Conservation (phyloP, 257 asterid species). For the Plantago major region DNA sequence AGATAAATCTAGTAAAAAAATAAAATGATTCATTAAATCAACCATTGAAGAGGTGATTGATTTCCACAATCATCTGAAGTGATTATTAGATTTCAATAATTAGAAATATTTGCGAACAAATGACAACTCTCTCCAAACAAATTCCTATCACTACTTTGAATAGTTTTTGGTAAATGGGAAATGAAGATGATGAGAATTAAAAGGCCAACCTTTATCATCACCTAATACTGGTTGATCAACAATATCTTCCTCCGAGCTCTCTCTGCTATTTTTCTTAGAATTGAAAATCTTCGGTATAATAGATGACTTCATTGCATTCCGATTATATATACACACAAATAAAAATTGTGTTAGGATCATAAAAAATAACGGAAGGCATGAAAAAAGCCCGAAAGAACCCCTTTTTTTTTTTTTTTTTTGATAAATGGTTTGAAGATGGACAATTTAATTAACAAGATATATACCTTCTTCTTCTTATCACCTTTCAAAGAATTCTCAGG, state of each 20-base stretch:
- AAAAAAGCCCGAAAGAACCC: not conserved
- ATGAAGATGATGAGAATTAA: too few relatives aligned
- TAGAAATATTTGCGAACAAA: too few relatives aligned
- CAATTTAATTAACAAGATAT: not conserved
- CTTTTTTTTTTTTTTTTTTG: too few relatives aligned
- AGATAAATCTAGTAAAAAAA: too few relatives aligned
- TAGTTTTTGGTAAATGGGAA: too few relatives aligned
- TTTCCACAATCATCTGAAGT: too few relatives aligned
- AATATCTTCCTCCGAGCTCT: conserved; percentile 49
- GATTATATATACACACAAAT: not conserved
- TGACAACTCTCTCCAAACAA: too few relatives aligned
- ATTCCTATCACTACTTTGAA: too few relatives aligned
- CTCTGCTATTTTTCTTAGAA: conserved; percentile 44
- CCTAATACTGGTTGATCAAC: conserved; percentile 27
- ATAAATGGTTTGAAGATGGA: not conserved
- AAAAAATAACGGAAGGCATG: not conserved
- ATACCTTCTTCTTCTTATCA: conserved; percentile 66
- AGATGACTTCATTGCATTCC: conserved; percentile 32
- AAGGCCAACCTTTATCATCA: conserved; percentile 33
- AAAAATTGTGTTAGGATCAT: not conserved
- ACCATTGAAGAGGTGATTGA: too few relatives aligned
- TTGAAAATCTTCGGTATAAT: conserved; percentile 61
- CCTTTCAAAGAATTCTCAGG: conserved; percentile 45
- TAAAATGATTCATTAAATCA: too few relatives aligned
- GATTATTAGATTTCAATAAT: too few relatives aligned